phyloP scores from a whole-genome alignment of 2,329 filamentous ascomycete species.

The Metarhizium humberi region DNA sequence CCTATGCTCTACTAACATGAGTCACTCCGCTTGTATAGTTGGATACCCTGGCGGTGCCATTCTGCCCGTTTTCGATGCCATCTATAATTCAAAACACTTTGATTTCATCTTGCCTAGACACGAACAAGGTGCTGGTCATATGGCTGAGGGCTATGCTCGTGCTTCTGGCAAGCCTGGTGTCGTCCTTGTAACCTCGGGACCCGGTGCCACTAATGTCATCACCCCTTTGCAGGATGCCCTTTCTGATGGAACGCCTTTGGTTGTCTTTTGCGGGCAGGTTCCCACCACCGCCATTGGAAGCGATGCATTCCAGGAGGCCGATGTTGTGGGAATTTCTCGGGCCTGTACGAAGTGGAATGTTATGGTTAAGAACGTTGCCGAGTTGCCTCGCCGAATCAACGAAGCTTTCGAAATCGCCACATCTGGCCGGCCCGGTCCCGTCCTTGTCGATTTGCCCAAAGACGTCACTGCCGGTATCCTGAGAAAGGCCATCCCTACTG shows the following conservation, averaged over 20 bases:
- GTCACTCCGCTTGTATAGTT: constrained; percentile 34
- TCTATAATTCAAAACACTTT: constrained; percentile 96
- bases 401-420: no score
- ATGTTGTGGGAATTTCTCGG: constrained; percentile 86
- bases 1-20: background rate
- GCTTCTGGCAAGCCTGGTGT: constrained; percentile 91
- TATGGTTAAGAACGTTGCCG: constrained; percentile 92
- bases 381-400: constrained; percentile 87
- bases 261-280: constrained; percentile 94
- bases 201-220: constrained; percentile 91
- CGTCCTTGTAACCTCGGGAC: constrained; percentile 92
- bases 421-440: no score
- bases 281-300: constrained; percentile 82
- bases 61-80: constrained; percentile 95
- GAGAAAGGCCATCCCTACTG: constrained; percentile 24
- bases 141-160: constrained; percentile 95
- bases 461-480: no score
- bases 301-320: constrained; percentile 95
- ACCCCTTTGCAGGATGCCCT: constrained; percentile 40
- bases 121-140: constrained; percentile 96
- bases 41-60: constrained; percentile 94
- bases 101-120: constrained; percentile 92
- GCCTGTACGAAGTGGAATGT: constrained; percentile 99
- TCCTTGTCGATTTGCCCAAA: no score
- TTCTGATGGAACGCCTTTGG: constrained; percentile 38